These are phyloP conservation scores for Aureobasidium sp. DNA, from an alignment of 2,329 filamentous ascomycete species.

Conservation along the genomic window DNA sequence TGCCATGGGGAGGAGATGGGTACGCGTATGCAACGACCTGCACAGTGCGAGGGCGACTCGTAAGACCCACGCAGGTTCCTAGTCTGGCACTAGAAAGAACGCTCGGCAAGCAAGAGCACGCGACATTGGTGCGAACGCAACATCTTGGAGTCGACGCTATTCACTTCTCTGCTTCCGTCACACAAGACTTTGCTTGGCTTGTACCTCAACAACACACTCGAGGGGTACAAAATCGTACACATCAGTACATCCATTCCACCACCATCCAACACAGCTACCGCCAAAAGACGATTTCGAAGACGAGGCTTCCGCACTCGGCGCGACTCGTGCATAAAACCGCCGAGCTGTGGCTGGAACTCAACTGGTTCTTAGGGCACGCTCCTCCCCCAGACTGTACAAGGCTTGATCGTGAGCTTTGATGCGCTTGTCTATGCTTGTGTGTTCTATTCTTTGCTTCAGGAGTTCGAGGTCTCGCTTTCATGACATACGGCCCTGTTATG, in stretches of 20 bases:
- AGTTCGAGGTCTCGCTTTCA: background rate
- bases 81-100: conserved; percentile 1
- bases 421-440: background rate
- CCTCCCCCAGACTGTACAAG: background rate
- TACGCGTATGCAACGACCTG: background rate
- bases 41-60: background rate
- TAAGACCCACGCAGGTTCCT: background rate
- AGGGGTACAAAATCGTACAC: background rate
- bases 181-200: background rate
- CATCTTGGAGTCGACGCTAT: background rate
- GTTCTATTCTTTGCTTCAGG: background rate
- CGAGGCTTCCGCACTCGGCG: background rate
- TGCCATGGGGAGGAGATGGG: background rate
- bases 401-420: background rate
- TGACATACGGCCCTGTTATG: background rate
- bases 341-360: conserved; percentile 3
- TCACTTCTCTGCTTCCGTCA: background rate
- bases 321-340: conserved; percentile 6
- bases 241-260: background rate
- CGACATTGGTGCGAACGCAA: background rate
- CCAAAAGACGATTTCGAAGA: background rate
- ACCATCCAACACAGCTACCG: background rate
- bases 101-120: background rate
- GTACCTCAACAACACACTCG: background rate
- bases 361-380: background rate